phyloP scores from a whole-genome alignment of 768 basidiomycete species.

The Kwoniella dejecticola region DNA sequence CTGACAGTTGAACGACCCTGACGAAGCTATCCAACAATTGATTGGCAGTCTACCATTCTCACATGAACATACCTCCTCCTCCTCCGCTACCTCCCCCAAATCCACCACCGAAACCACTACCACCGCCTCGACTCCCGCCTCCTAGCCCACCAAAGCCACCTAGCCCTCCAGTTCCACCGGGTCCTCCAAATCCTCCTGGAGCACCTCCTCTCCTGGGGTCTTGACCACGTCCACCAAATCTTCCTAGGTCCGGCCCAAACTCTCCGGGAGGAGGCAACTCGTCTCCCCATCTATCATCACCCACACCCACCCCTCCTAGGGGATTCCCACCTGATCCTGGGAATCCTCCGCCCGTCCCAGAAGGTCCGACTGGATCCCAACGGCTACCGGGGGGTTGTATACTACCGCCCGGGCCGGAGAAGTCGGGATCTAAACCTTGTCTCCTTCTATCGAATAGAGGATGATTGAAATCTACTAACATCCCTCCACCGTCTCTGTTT shows the following conservation, averaged over 20 bases:
- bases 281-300: constrained; percentile 48
- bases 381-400: constrained; percentile 53
- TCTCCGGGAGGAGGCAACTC: constrained; percentile 54
- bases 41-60: not conserved
- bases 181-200: constrained; percentile 20
- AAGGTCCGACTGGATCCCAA: constrained; percentile 50
- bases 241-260: constrained; percentile 51
- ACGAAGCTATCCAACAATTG: too few species aligned
- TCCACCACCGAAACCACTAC: constrained; percentile 26
- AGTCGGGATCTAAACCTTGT: constrained; percentile 12
- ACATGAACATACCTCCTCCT: constrained; percentile 21
- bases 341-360: constrained; percentile 23
- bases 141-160: constrained; percentile 16
- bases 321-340: constrained; percentile 43
- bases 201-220: constrained; percentile 22
- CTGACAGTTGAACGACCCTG: too few species aligned
- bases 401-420: constrained; percentile 48
- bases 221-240: constrained; percentile 25
- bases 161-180: constrained; percentile 22
- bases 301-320: constrained; percentile 37
- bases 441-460: constrained; percentile 50
- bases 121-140: constrained; percentile 7
- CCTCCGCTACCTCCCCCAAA: constrained; percentile 29
- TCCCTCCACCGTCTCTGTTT: constrained; percentile 44
- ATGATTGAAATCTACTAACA: constrained; percentile 53